Conservation (phyloP, 78 protist species). For the Dictyostelium capitatum region DNA sequence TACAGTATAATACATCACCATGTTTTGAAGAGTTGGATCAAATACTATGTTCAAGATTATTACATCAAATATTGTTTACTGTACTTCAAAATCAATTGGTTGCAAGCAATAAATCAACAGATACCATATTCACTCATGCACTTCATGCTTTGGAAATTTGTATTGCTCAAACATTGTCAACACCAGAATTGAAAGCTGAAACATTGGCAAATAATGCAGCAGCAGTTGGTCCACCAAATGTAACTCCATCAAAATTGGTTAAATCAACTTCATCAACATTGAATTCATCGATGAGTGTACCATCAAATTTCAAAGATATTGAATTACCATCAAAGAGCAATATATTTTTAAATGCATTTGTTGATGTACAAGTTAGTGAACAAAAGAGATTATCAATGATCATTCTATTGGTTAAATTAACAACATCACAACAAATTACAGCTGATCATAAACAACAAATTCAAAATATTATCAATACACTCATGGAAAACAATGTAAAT, state of each 20-base stretch:
- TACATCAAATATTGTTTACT: conserved; percentile 61
- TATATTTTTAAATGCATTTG: conserved; percentile 50
- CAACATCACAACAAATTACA: conserved; percentile 1
- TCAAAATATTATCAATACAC: conserved; percentile 57
- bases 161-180: conserved; percentile 31
- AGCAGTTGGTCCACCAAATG: background rate
- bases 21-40: conserved; percentile 40
- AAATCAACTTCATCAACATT: background rate
- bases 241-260: conserved; percentile 32
- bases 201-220: background rate
- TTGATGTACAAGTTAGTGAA: conserved; percentile 30
- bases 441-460: conserved; percentile 60
- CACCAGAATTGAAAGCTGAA: background rate
- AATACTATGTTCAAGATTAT: conserved; percentile 16
- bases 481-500: conserved; percentile 27
- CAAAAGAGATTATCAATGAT: conserved; percentile 54
- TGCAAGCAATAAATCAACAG: conserved; percentile 10
- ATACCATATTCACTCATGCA: conserved; percentile 55
- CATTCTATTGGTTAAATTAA: conserved; percentile 57
- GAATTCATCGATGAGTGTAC: background rate
- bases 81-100: conserved; percentile 51
- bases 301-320: conserved; percentile 2
- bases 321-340: conserved; percentile 38
- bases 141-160: conserved; percentile 50
- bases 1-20: background rate